A percentile compares a stretch with the other conserved stretches of the same genome.
Evolutionary conservation across 2,329 filamentous ascomycete genomes (phyloP).

Genomic region (Xylaria hypoxylon): DNA sequence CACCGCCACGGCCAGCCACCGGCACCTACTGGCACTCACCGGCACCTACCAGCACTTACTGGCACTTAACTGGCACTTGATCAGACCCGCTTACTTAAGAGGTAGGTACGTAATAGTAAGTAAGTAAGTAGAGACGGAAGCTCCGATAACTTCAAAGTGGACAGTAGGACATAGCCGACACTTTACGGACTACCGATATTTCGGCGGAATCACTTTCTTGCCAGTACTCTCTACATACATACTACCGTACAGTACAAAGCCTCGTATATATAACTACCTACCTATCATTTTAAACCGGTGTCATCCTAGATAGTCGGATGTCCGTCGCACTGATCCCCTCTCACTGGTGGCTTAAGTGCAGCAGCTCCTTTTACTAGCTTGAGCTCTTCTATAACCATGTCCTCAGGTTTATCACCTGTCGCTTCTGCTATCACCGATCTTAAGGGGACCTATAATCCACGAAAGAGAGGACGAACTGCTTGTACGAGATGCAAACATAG

Average conservation of each 20-base stretch:
- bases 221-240: not conserved
- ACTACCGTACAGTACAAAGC: conserved; percentile 17
- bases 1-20: too few species aligned
- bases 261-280: conserved; percentile 6
- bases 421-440: conserved; percentile 28
- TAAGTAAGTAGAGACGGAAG: conserved; percentile 14
- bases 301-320: conserved; percentile 25
- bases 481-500: conserved; percentile 59
- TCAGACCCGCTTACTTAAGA: too few species aligned
- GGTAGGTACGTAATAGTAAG: too few species aligned
- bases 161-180: conserved; percentile 26
- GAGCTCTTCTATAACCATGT: conserved; percentile 23
- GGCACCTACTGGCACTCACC: too few species aligned
- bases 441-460: conserved; percentile 51
- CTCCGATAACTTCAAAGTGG: conserved; percentile 18
- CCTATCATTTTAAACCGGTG: not conserved
- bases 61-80: too few species aligned
- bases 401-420: conserved; percentile 34
- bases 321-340: conserved; percentile 26
- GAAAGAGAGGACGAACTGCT: conserved; percentile 58
- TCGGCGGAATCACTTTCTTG: conserved; percentile 24
- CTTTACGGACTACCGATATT: conserved; percentile 34
- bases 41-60: too few species aligned
- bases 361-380: not conserved
- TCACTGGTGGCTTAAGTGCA: conserved; percentile 9